Conservation (phyloP, 257 asterid genomes). For the Solanum arcanum region DNA sequence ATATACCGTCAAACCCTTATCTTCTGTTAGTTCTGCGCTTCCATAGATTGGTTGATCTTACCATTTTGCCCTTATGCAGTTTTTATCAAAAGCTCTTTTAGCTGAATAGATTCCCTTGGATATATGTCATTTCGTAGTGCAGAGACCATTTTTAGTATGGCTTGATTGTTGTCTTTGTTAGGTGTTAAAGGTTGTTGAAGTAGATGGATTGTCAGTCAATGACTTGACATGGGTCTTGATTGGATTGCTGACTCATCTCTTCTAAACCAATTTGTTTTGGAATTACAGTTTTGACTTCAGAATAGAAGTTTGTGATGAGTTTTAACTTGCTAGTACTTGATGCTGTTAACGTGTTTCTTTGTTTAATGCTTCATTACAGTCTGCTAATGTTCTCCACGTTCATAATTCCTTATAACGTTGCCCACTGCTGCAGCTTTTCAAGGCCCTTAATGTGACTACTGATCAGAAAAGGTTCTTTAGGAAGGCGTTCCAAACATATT, state of each 20-base stretch:
- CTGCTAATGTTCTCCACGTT: neutral
- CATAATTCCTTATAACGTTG: neutral
- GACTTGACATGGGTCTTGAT: neutral
- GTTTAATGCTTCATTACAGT: neutral
- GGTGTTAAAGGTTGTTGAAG: neutral
- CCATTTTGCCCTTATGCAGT: neutral
- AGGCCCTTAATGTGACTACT: slow-evolving; percentile 68
- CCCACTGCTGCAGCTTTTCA: slow-evolving; percentile 50
- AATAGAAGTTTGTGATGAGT: neutral
- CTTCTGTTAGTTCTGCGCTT: neutral
- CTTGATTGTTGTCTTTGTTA: neutral
- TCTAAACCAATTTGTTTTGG: neutral
- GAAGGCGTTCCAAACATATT: slow-evolving; percentile 74
- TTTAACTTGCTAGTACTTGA: neutral
- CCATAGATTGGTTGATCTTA: neutral
- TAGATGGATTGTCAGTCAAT: neutral
- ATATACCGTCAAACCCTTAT: neutral
- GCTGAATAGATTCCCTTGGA: neutral
- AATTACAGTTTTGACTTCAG: neutral
- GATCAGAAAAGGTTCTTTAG: slow-evolving; percentile 72
- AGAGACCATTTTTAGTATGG: neutral
- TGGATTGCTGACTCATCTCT: neutral
- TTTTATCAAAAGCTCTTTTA: neutral
- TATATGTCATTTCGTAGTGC: neutral
- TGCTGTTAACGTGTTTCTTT: neutral